phyloP scores from a whole-genome alignment of 768 basidiomycete genomes.

The Steccherinum ochraceum region DNA sequence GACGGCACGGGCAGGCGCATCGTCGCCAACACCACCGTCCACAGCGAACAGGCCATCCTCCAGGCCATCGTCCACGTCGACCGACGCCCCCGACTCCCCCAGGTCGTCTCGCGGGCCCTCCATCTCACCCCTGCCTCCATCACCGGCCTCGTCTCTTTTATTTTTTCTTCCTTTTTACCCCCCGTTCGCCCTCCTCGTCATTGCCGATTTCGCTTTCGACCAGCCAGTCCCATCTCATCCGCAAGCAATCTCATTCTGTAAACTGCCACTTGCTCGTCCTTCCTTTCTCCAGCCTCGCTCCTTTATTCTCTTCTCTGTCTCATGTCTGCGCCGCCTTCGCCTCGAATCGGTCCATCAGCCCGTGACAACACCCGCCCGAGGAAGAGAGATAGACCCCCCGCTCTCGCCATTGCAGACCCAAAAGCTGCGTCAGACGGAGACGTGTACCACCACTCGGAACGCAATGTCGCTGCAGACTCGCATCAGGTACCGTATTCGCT shows the following conservation, averaged over 20 bases:
- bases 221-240: slow-evolving; percentile 9
- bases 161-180: slow-evolving; percentile 12
- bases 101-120: neutral
- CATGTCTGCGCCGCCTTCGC: slow-evolving; percentile 34
- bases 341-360: slow-evolving; percentile 35
- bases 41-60: neutral
- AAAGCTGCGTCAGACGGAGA: slow-evolving; percentile 34
- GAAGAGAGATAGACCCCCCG: slow-evolving; percentile 47
- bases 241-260: slow-evolving; percentile 15
- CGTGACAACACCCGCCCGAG: slow-evolving; percentile 32
- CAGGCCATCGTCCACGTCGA: slow-evolving; percentile 1
- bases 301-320: slow-evolving; percentile 24
- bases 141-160: slow-evolving; percentile 14
- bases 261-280: slow-evolving; percentile 20
- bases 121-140: neutral
- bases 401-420: slow-evolving; percentile 40
- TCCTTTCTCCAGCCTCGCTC: slow-evolving; percentile 30
- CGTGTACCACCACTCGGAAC: slow-evolving; percentile 28
- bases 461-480: slow-evolving; percentile 22
- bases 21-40: slow-evolving; percentile 3
- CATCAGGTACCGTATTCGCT: slow-evolving; percentile 26
- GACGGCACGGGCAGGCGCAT: slow-evolving; percentile 2
- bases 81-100: neutral
- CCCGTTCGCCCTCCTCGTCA: slow-evolving; percentile 5
- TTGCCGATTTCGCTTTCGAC: slow-evolving; percentile 4